Conservation (phyloP, 2,329 filamentous ascomycete genomes). For the Stagonosporopsis rhizophila region DNA sequence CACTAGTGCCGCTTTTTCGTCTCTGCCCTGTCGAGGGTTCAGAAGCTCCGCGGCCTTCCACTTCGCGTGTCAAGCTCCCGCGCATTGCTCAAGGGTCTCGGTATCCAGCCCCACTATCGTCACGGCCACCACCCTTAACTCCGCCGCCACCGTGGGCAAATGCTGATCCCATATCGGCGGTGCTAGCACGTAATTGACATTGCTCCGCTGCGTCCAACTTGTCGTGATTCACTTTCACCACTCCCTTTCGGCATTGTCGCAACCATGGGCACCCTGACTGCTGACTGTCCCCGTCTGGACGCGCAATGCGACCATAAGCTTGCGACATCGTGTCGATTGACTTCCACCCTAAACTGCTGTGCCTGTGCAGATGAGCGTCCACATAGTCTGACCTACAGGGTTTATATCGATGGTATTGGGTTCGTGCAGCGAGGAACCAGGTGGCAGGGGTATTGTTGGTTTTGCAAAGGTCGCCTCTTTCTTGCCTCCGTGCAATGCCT, state of each 20-base stretch:
- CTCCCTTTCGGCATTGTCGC: neutral
- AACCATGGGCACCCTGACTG: constrained; percentile 52
- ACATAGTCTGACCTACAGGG: constrained; percentile 54
- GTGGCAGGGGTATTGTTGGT: constrained; percentile 62
- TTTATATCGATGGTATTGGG: constrained; percentile 60
- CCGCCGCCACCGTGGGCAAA: constrained; percentile 7
- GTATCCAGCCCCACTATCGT: constrained; percentile 3
- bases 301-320: constrained; percentile 52
- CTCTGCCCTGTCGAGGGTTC: too few species aligned
- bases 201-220: neutral
- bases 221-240: neutral
- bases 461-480: constrained; percentile 52
- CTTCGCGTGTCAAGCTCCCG: neutral
- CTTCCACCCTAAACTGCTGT: constrained; percentile 50
- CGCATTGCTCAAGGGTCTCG: too few species aligned
- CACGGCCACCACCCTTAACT: neutral
- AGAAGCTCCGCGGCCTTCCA: neutral
- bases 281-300: constrained; percentile 45
- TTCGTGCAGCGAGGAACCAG: constrained; percentile 56
- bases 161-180: neutral
- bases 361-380: constrained; percentile 51
- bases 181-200: neutral
- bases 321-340: constrained; percentile 52
- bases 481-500: neutral
- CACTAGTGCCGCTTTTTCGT: too few species aligned